phyloP scores from a whole-genome alignment of 1,284 basidiomycete species.

The Stygiomarasmius scandens region DNA sequence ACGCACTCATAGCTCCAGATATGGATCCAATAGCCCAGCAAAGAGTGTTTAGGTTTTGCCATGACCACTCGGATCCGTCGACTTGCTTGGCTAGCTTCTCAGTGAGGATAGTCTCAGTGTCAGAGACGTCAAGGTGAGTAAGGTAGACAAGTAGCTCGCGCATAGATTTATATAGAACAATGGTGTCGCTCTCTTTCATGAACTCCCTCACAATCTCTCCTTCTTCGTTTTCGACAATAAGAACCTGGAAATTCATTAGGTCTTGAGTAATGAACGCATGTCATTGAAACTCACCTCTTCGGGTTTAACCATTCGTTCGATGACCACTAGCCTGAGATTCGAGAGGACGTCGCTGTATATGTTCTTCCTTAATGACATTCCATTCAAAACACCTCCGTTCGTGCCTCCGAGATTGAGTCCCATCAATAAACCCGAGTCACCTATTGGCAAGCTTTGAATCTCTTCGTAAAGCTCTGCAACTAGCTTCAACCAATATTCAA shows the following conservation, averaged over 20 bases:
- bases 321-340: conserved; percentile 94
- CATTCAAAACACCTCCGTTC: conserved; percentile 69
- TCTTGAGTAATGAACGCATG: conserved; percentile 9
- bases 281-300: conserved; percentile 78
- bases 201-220: conserved; percentile 99
- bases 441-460: conserved; percentile 89
- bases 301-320: conserved; percentile 99
- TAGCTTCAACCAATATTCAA: conserved; percentile 99
- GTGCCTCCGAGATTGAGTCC: conserved; percentile 84
- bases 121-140: conserved; percentile 94
- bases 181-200: conserved; percentile 99
- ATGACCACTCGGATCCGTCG: conserved; percentile 98
- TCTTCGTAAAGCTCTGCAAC: conserved; percentile 99
- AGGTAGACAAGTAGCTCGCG: conserved; percentile 96
- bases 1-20: conserved; percentile 97
- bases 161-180: conserved; percentile 99
- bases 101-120: conserved; percentile 96
- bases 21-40: conserved; percentile 99
- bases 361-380: conserved; percentile 87
- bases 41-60: conserved; percentile 98
- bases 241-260: conserved; percentile 58
- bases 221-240: conserved; percentile 99
- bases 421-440: conserved; percentile 93
- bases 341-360: conserved; percentile 95
- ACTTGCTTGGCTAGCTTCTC: conserved; percentile 98